Base-by-base conservation (phyloP, 2,329 filamentous ascomycete species). In the Nemania diffusa region DNA sequence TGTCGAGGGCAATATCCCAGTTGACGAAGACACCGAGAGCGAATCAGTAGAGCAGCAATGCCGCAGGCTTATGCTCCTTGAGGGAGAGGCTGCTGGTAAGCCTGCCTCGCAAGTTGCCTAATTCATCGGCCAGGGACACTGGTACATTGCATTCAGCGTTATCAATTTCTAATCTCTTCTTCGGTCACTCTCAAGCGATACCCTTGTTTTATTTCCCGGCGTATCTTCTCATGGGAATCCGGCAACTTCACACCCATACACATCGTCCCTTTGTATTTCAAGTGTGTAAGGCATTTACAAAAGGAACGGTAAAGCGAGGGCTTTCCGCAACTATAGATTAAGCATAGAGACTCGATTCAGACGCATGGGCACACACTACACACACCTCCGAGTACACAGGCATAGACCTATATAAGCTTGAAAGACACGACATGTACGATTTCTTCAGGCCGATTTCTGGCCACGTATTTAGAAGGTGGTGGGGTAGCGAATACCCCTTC, bases 1-100 rank as follows among this genome's bases (percentile, higher is more conserved):
- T 22, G 75, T 78, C 8, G 77, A 77, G 77, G 88, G 91, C 69
- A 84, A 90, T 65, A 89, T 93, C 29, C 87, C 88, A 7, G 90
- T 89, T 1, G 87, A 87, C 17, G 88, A 86, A 2, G 66, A 67
- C 32, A 22, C 53, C 3, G 74, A 74, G 48, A 72, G 37, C 32
- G 68, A 74, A 27, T 74, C 74, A 0, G 71, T 78, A 15, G 76
- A 78, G 65, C 75, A 77, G n/a, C 71, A 75, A 52, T 78, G 77
- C 58, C 74, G 74, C 17, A 72, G 69, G 60, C 73, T 72, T 15
- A 78, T 78, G 77, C 69, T 78, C 2, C 59, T 76, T 1, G 74
- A 75, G 26, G 72, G 72, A 4, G 75, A 74, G 34, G 66, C 67
- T n/a, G 59, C 62, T 24, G 40, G 42, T 13, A 61, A 66, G 13